Base-by-base conservation (phyloP, 2,329 filamentous ascomycete genomes). In the Coniochaeta ligniaria region DNA sequence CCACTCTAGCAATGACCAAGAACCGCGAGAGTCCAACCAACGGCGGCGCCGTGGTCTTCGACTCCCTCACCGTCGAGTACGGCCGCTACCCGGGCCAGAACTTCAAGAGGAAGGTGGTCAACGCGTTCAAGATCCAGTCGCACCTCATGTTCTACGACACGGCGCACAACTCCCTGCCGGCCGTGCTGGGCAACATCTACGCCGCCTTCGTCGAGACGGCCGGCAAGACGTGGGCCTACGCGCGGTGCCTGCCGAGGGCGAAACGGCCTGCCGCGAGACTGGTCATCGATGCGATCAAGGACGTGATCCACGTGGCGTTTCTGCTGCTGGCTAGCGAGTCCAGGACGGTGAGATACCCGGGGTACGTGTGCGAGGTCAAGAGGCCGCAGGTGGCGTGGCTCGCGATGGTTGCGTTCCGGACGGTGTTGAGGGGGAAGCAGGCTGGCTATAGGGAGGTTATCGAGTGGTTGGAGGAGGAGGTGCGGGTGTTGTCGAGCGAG, bases 111-210 rank as follows among this genome's bases (percentile, higher is more conserved):
- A 97, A 95, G 74, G 81, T 91, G 16, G 76, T 96, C 47, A 86
- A 81, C 67, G 76, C 86, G 3, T 92, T 98, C 78, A 93, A 92
- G 72, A 86, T 95, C 59, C 91, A 96, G 71, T 87, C 92, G 58
- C 90, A 95, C 67, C 79, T 85, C 57, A 93, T 96, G 86, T 90
- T 92, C 71, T 88, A 91, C 67, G 92, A 96, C 72, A 90, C 90
- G 5, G 75, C 80, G 3, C 87, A 94, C 77, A 98, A 98, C 75
- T 83, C 86, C 3, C 71, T 82, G 8, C 66, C 71, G 4, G 90
- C 87, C 0, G 89, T 95, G 14, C 78, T 94, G 5, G 73, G 76
- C n/a, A 96, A 95, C 66, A 76, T 97, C 3, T 84, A 88, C 68
- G 80, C 82, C n/a, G 86, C 86, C 35, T 94, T 97, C 67, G 68